These are phyloP conservation scores for Begonia loranthoides DNA, from an alignment of 306 rosid genomes.

Conservation along the genomic window DNA sequence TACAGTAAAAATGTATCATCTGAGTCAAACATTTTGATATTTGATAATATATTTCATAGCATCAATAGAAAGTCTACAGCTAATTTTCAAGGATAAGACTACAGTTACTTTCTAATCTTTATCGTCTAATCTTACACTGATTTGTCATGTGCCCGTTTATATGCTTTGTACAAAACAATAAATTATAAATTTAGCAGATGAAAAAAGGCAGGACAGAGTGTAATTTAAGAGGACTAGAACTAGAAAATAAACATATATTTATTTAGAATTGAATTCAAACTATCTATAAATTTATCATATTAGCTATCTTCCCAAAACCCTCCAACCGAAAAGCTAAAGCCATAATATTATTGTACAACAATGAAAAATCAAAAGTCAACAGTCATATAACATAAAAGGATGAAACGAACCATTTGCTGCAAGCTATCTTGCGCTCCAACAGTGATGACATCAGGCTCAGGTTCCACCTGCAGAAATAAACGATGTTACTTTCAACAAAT, in stretches of 20 bases:
- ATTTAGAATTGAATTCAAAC: too few species aligned
- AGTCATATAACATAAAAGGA: not conserved
- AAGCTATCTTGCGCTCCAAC: slow-evolving; percentile 76
- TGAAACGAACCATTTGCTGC: slow-evolving; percentile 85
- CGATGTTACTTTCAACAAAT: slow-evolving; percentile 9
- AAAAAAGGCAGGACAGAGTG: too few species aligned
- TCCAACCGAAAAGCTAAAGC: not conserved
- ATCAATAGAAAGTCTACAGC: too few species aligned
- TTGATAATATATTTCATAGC: not conserved
- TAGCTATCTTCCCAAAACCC: not conserved
- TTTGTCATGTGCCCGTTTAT: too few species aligned
- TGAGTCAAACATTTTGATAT: not conserved
- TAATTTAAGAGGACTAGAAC: too few species aligned
- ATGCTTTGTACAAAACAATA: too few species aligned
- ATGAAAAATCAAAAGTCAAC: slow-evolving; percentile 7
- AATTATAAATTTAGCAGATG: too few species aligned
- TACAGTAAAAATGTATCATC: too few species aligned
- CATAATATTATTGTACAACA: not conserved
- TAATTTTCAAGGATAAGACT: too few species aligned
- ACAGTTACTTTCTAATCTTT: too few species aligned
- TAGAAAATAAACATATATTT: too few species aligned
- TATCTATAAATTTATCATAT: not conserved
- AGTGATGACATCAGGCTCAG: slow-evolving; percentile 62
- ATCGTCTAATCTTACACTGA: too few species aligned
- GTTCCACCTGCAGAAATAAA: slow-evolving; percentile 40